Evolutionary conservation across 2,329 filamentous ascomycete genomes (phyloP).

Genomic region (Myriosclerotinia curreyana): DNA sequence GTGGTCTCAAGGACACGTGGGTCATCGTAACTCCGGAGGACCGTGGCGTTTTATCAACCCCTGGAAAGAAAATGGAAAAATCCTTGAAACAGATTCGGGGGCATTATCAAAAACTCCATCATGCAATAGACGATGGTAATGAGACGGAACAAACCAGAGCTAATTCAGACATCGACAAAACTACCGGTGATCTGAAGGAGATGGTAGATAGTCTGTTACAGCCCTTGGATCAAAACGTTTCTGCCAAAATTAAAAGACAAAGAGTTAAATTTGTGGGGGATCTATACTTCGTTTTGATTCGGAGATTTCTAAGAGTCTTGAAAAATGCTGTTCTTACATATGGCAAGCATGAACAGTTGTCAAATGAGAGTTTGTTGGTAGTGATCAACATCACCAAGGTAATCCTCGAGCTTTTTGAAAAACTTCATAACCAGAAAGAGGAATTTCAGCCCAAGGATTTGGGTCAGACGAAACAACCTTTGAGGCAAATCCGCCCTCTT

Average conservation of each 20-base stretch:
- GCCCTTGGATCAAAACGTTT: neutral
- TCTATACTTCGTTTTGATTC: constrained; percentile 3
- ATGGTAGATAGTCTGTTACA: neutral
- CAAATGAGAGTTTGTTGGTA: neutral
- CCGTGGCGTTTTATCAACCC: neutral
- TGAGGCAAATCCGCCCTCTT: neutral
- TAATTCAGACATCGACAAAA: neutral
- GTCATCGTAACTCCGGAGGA: neutral
- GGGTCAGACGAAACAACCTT: constrained; percentile 4
- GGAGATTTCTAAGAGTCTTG: neutral
- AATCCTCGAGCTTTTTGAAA: neutral
- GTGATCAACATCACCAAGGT: neutral
- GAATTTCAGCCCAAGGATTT: neutral
- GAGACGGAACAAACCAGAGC: neutral
- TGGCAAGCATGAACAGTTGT: neutral
- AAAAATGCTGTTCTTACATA: neutral
- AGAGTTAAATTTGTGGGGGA: neutral
- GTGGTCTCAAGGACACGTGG: neutral
- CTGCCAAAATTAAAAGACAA: neutral
- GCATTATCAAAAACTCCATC: neutral
- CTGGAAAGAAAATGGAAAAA: neutral
- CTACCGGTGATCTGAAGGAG: neutral
- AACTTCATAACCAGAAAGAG: neutral
- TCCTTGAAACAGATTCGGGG: neutral
- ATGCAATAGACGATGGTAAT: neutral